Conservation (phyloP, 1,284 basidiomycete species). For the Phellinidium pouzarii region DNA sequence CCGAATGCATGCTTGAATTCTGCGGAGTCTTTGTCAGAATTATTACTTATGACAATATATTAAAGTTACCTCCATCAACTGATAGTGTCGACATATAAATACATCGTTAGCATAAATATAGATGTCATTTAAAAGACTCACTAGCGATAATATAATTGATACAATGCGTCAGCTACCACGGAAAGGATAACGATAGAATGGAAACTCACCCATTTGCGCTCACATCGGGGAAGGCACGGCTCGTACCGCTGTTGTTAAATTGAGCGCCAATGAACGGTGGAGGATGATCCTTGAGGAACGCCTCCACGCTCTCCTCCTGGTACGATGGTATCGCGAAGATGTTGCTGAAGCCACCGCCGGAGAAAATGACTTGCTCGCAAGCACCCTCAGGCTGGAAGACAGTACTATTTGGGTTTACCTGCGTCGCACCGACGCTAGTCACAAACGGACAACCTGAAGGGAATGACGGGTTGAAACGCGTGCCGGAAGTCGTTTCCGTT, state of each 20-base stretch:
- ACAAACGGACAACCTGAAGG: constrained; percentile 29
- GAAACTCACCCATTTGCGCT: constrained; percentile 21
- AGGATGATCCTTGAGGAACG: constrained; percentile 25
- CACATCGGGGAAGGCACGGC: constrained; percentile 23
- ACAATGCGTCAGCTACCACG: not conserved
- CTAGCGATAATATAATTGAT: constrained; percentile 25
- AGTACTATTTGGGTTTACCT: constrained; percentile 23
- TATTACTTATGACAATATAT: not conserved
- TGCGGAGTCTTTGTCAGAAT: not conserved
- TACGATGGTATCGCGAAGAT: constrained; percentile 29
- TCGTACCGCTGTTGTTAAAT: constrained; percentile 28
- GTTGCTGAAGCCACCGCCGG: constrained; percentile 33
- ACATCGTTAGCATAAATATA: not conserved
- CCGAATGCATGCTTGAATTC: constrained; percentile 27
- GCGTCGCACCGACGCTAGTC: constrained; percentile 28
- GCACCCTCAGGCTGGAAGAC: constrained; percentile 25
- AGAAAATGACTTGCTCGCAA: constrained; percentile 25
- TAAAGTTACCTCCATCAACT: constrained; percentile 19
- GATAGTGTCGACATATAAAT: constrained; percentile 16
- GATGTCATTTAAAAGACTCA: constrained; percentile 10
- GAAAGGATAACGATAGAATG: not conserved
- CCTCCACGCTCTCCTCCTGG: constrained; percentile 25
- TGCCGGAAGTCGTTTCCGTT: constrained; percentile 11
- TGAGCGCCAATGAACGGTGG: constrained; percentile 25
- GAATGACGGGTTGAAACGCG: constrained; percentile 29